Evolutionary conservation across 805 yeast species (phyloP).

Genomic region (Groenewaldozyma tartarivorans): DNA sequence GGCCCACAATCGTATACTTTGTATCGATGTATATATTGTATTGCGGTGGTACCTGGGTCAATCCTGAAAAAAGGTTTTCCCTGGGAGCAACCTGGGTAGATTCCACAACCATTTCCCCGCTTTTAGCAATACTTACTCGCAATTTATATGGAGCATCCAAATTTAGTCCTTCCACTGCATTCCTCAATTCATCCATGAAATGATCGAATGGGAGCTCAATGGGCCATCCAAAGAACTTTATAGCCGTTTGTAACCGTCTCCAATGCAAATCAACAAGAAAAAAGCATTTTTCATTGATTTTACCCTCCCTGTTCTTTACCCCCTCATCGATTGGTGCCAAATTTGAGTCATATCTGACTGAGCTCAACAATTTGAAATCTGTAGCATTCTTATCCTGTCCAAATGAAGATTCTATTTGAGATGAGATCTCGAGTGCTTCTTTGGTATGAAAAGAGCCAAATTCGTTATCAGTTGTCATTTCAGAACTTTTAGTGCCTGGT

Average conservation of each 20-base stretch:
- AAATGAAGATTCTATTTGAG: neutral
- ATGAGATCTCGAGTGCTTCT: neutral
- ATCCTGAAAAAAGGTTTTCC: slow-evolving; percentile 23
- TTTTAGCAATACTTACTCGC: slow-evolving; percentile 34
- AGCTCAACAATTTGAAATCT: slow-evolving; percentile 52
- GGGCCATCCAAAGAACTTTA: slow-evolving; percentile 45
- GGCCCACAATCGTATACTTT: slow-evolving; percentile 45
- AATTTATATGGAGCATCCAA: slow-evolving; percentile 34
- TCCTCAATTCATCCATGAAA: slow-evolving; percentile 35
- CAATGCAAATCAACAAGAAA: slow-evolving; percentile 58
- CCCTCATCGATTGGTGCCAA: neutral
- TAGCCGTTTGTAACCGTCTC: slow-evolving; percentile 45
- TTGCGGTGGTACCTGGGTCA: slow-evolving; percentile 12
- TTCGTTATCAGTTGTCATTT: neutral
- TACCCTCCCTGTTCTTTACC: neutral
- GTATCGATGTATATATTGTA: slow-evolving; percentile 62
- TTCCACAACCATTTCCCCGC: slow-evolving; percentile 31
- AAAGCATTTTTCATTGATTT: slow-evolving; percentile 32
- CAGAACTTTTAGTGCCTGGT: no score
- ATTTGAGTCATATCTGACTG: slow-evolving; percentile 45
- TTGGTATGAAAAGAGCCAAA: neutral
- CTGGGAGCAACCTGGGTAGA: slow-evolving; percentile 27
- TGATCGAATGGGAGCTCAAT: slow-evolving; percentile 34
- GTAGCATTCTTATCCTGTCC: slow-evolving; percentile 8
- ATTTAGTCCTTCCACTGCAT: slow-evolving; percentile 23